Conservation (phyloP, 176 grass and related monocot species). For the Ananas comosus region DNA sequence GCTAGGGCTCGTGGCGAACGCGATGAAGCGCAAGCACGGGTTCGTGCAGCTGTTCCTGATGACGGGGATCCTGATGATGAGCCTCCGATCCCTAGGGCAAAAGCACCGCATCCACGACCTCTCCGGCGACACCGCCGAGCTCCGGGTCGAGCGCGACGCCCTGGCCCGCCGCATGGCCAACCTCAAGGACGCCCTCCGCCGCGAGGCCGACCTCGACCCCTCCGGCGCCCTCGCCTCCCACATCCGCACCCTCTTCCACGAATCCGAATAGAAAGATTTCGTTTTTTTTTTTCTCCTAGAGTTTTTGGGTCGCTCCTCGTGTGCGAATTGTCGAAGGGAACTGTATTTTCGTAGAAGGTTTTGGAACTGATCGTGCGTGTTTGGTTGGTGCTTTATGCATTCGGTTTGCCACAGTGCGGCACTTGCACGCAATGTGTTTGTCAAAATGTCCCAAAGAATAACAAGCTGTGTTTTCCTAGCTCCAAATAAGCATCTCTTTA, state of each 20-base stretch:
- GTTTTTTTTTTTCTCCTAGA: neutral
- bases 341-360: too few relatives aligned
- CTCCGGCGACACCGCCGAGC: conserved; percentile 49
- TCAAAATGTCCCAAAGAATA: conserved; percentile 25
- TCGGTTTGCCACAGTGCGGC: neutral
- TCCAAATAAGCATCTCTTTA: too few relatives aligned
- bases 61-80: conserved; percentile 76
- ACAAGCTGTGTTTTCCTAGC: neutral
- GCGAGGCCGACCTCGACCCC: conserved; percentile 47
- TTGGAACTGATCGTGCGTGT: neutral
- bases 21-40: conserved; percentile 61
- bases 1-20: conserved; percentile 43
- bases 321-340: too few relatives aligned
- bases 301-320: neutral
- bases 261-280: conserved; percentile 15
- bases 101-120: conserved; percentile 76
- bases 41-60: conserved; percentile 87
- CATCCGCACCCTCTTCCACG: conserved; percentile 67
- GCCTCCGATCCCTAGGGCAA: conserved; percentile 63
- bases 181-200: conserved; percentile 51
- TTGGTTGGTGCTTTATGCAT: neutral
- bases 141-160: conserved; percentile 44
- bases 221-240: conserved; percentile 61
- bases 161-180: conserved; percentile 40
- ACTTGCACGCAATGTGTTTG: conserved; percentile 24